Conservation (phyloP, 2,329 filamentous ascomycete genomes). For the Mycosphaerelloides madeirae region DNA sequence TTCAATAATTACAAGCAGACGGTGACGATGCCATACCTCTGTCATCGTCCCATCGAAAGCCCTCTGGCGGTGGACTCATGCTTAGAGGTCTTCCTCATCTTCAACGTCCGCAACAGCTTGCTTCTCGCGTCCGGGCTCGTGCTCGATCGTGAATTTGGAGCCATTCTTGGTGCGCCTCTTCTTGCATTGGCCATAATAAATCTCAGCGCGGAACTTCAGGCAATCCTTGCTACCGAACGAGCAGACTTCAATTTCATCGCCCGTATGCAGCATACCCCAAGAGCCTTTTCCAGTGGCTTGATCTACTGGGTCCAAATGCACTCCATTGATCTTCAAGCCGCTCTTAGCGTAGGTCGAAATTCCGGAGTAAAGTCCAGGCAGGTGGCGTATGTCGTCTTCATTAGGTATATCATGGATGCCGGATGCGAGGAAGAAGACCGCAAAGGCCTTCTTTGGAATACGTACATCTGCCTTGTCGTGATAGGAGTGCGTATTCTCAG, state of each 20-base stretch:
- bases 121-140: conserved; percentile 1
- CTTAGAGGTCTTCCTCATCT: neutral
- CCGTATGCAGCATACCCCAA: conserved; percentile 67
- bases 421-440: conserved; percentile 68
- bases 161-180: conserved; percentile 5
- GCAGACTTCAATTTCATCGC: conserved; percentile 73
- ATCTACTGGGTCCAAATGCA: conserved; percentile 52
- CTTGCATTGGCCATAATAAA: conserved; percentile 11
- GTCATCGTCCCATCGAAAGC: too few relatives aligned
- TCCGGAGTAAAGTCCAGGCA: conserved; percentile 59
- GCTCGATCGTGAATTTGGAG: conserved; percentile 13
- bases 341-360: conserved; percentile 74
- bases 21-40: too few relatives aligned
- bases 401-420: conserved; percentile 56
- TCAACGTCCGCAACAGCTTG: neutral
- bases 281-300: conserved; percentile 48
- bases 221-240: conserved; percentile 30
- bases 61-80: too few relatives aligned
- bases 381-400: conserved; percentile 48
- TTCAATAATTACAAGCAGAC: too few relatives aligned
- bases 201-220: conserved; percentile 11
- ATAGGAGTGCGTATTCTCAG: conserved; percentile 64
- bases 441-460: conserved; percentile 74
- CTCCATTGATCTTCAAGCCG: conserved; percentile 73
- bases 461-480: conserved; percentile 59